Percentiles rank a stretch among this genome's conserved stretches.
phyloP scores from a whole-genome alignment of 371 early-diverging fungal genomes.

The Nematocida homosporus region DNA sequence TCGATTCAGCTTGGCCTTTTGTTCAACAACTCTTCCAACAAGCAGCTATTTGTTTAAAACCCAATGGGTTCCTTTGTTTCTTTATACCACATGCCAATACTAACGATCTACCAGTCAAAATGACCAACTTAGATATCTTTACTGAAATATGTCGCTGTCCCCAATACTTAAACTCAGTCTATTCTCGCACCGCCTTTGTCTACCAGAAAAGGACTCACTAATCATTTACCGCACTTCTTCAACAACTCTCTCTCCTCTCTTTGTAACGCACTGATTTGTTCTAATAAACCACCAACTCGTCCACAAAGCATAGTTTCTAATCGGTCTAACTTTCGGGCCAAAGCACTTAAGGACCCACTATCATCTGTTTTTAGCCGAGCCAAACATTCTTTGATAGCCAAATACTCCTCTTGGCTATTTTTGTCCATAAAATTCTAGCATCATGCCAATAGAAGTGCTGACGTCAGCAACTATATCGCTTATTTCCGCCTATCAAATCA shows the following conservation, averaged over 20 bases:
- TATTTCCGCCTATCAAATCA: slow-evolving; percentile 20
- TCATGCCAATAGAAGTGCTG: slow-evolving; percentile 53
- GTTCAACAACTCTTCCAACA: slow-evolving; percentile 3
- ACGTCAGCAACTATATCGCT: slow-evolving; percentile 10
- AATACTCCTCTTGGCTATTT: not conserved
- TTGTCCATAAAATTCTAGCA: slow-evolving; percentile 4
- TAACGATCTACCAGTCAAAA: not conserved
- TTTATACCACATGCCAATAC: slow-evolving; percentile 39
- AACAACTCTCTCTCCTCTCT: slow-evolving; percentile 50
- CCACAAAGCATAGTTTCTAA: slow-evolving; percentile 3
- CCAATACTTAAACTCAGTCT: slow-evolving; percentile 37
- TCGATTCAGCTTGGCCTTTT: slow-evolving; percentile 9
- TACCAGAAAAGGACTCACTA: slow-evolving; percentile 1
- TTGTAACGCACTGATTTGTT: slow-evolving; percentile 42
- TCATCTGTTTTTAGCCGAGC: not conserved
- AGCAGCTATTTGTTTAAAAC: not conserved
- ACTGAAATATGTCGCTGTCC: not conserved
- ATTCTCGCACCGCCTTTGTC: slow-evolving; percentile 41
- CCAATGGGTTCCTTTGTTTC: slow-evolving; percentile 33
- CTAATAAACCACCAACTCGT: not conserved
- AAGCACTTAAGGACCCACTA: not conserved
- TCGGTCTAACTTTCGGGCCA: not conserved
- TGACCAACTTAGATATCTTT: not conserved
- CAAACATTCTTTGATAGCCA: not conserved
- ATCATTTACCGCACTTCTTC: not conserved